Evolutionary conservation across 257 asterid genomes (phyloP), one percentile per base, ranked within the genome.

Genomic region (Penstemon eatonii): DNA sequence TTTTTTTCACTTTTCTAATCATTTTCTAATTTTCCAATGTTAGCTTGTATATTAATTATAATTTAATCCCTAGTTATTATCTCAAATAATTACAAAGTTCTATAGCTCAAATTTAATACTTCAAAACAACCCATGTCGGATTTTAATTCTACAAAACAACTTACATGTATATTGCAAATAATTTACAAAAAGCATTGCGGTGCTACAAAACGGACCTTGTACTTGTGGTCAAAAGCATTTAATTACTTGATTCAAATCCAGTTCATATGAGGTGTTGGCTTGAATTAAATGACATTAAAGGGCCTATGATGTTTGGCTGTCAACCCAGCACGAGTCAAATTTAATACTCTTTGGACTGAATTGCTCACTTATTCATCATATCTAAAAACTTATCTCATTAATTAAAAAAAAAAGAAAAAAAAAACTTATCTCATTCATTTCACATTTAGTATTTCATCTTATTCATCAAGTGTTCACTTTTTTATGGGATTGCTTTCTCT

Each of bases 401-500:
- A 60, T 60, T 6, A 0, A 25, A 25, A 25, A 25, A 25, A 25
- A 25, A 25, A 25, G 0, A 25, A 25, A 15, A 15, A 15, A 15
- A 15, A 45, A 12, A 9, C 54, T 0, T 49, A 63, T 8, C n/a
- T 8, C 57, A 47, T 25, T 12, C 10, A 10, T 47, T 63, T 8
- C 9, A 10, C 43, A 19, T 63, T 60, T n/a, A n/a, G 9, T 19
- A 18, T 63, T 18, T 4, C 19, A 19, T 19, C 45, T 8, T 12
- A 47, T 15, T 40, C 52, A 72, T 47, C 45, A 47, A 46, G 56
- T 8, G 58, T 39, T 63, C 56, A 65, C 44, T n/a, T 12, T 49
- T 49, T 25, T 60, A 59, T 70, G 61, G 75, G 55, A 60, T 57
- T 66, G 63, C 42, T 66, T 66, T 49, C 43, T 58, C 49, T 7